Base-by-base conservation (phyloP, 306 rosid genomes). In the Inga laurina region DNA sequence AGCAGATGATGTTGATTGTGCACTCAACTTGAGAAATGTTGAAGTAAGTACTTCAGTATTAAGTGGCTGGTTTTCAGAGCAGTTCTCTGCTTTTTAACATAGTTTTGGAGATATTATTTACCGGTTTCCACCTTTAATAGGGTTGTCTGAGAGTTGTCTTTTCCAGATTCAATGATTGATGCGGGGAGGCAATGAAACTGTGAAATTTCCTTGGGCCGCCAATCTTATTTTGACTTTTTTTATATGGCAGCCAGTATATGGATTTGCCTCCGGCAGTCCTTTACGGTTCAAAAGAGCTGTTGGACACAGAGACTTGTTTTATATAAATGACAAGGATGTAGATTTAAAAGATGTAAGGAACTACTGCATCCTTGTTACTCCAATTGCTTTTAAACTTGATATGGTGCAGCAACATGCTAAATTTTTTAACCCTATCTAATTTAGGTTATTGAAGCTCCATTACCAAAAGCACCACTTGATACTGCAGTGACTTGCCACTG, bases 231-330 rank as follows among this genome's bases (percentile, higher is more conserved):
- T 73, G 32, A 15, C 4, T 21, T 78, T 80, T 79, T 83, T 65
- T 76, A 70, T 79, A 30, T 88, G 61, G 57, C 85, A 96, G 99
- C 98, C 99, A 39, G 81, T 95, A 74, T 95, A 91, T 76, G 98
- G 98, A 80, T 95, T 92, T 89, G 89, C 98, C 76, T 86, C 96
- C 32, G 94, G 94, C 30, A 93, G 93, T 90, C 88, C 93, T 85
- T 77, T 93, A 83, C 90, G 93, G 82, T 93, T 93, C 87, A 93
- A 87, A 89, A 88, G 96, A 88, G 98, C 98, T 86, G 89, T 78
- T 24, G 98, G 98, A 76, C 97, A 96, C 84, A 93, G 89, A 88
- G 98, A 92, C 85, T 88, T 93, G 84, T 95, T 90, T 85, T 96
- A 92, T 85, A 84, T 96, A 46, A 96, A 93, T 56, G 97, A 96